Conservation (phyloP, 306 rosid species). For the Quercus mongolica region DNA sequence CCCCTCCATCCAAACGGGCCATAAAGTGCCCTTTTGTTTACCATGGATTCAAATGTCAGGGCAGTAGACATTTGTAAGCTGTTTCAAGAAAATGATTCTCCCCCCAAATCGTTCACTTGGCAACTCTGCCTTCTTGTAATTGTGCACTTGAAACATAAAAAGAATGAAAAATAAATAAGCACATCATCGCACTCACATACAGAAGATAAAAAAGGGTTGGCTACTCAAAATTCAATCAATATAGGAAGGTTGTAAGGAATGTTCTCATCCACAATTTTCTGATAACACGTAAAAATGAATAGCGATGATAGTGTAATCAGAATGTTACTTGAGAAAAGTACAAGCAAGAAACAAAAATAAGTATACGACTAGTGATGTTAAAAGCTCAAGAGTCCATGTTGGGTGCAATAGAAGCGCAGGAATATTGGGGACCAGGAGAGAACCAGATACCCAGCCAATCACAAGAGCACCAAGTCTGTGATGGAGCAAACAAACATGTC, state of each 20-base stretch:
- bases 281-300: conserved; percentile 7
- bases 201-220: background rate
- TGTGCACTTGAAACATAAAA: too few species aligned
- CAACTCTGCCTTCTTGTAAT: too few species aligned
- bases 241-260: conserved; percentile 1
- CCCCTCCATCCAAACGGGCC: too few species aligned
- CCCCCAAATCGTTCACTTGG: too few species aligned
- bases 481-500: conserved; percentile 6
- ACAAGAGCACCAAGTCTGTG: conserved; percentile 86
- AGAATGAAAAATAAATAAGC: background rate
- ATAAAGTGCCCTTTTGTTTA: too few species aligned
- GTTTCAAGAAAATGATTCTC: too few species aligned
- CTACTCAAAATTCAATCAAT: background rate
- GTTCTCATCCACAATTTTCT: conserved; percentile 18
- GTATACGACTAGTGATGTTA: conserved; percentile 80
- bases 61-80: too few species aligned
- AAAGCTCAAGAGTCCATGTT: conserved; percentile 84
- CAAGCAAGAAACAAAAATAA: conserved; percentile 71
- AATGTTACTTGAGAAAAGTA: conserved; percentile 77
- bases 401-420: conserved; percentile 76
- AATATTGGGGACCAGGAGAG: conserved; percentile 70
- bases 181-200: background rate
- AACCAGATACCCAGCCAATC: conserved; percentile 84
- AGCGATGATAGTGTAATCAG: conserved; percentile 4
- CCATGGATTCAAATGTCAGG: too few species aligned